phyloP scores from a whole-genome alignment of 129 eudicot species.

The Lonicera japonica region DNA sequence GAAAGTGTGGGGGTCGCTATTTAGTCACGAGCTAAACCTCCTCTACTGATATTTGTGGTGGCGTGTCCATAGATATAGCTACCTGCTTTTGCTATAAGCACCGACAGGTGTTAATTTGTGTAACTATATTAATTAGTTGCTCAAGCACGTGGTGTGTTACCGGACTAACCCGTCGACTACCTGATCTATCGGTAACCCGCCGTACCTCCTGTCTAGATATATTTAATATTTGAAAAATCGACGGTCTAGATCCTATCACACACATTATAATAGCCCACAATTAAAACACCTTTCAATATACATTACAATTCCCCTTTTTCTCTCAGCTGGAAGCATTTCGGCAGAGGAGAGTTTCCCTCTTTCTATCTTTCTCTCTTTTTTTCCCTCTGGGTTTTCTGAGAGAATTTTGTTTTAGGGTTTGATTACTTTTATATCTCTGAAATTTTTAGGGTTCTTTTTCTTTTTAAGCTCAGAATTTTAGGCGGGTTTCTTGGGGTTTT shows the following conservation, averaged over 20 bases:
- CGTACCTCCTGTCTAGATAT: neutral
- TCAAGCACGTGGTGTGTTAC: constrained; percentile 42
- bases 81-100: too few relatives aligned
- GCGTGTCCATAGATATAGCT: too few relatives aligned
- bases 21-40: constrained; percentile 29
- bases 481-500: neutral
- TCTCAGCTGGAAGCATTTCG: constrained; percentile 23
- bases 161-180: constrained; percentile 34
- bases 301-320: constrained; percentile 18
- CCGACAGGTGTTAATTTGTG: too few relatives aligned
- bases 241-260: constrained; percentile 17
- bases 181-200: constrained; percentile 10
- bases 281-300: neutral
- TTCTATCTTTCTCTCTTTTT: neutral
- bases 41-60: constrained; percentile 3
- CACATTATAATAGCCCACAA: neutral
- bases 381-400: neutral
- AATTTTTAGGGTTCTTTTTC: neutral
- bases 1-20: constrained; percentile 22
- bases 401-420: too few relatives aligned
- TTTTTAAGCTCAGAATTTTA: neutral
- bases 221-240: neutral
- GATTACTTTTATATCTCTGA: neutral
- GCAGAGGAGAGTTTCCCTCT: neutral
- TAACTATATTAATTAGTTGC: too few relatives aligned